These are phyloP conservation scores for Parietichytrium sp. DNA, from an alignment of 108 stramenopile genomes.

Conservation along the genomic window DNA sequence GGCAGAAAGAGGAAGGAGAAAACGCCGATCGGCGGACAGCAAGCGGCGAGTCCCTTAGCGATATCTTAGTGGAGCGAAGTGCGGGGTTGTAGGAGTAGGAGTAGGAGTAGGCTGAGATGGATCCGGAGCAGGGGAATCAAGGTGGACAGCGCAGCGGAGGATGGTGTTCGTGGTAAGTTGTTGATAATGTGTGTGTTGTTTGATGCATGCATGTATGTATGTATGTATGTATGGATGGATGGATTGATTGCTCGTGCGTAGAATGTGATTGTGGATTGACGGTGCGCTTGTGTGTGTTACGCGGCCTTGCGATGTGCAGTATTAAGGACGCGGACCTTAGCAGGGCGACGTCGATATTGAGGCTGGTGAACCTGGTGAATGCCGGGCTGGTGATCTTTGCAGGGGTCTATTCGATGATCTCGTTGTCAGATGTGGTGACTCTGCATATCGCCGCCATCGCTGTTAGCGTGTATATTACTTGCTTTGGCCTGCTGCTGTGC, in stretches of 20 bases:
- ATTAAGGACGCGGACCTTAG: constrained; percentile 17
- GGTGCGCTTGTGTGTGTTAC: too few relatives aligned
- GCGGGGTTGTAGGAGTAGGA: too few relatives aligned
- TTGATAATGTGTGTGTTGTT: background rate
- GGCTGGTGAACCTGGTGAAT: constrained; percentile 14
- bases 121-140: constrained; percentile 17
- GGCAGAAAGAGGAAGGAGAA: too few relatives aligned
- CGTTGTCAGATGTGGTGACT: background rate
- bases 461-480: constrained; percentile 32
- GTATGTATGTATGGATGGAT: background rate
- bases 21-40: too few relatives aligned
- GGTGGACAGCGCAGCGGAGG: background rate
- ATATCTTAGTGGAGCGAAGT: too few relatives aligned
- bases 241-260: background rate
- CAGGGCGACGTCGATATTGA: background rate
- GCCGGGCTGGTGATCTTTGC: constrained; percentile 31
- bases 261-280: background rate
- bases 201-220: background rate
- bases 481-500: constrained; percentile 49
- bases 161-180: constrained; percentile 15
- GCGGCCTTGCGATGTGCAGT: too few relatives aligned
- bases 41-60: too few relatives aligned
- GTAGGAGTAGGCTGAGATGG: too few relatives aligned
- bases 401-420: constrained; percentile 1
- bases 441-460: constrained; percentile 23